These are phyloP conservation scores for Cadophora sp. DNA, from an alignment of 2,329 filamentous ascomycete genomes.

Conservation along the genomic window DNA sequence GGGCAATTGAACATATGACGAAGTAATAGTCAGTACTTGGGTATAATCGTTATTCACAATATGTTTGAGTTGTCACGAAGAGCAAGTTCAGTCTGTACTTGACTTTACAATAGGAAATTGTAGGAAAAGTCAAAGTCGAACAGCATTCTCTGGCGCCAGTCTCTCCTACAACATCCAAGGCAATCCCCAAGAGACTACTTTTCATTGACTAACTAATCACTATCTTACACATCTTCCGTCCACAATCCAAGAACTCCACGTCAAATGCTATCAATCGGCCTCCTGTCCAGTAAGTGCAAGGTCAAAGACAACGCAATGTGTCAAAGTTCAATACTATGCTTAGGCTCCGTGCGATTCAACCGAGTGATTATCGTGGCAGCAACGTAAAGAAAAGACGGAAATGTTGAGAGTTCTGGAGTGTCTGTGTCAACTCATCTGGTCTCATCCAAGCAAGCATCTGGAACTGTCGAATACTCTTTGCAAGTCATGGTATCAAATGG, in stretches of 20 bases:
- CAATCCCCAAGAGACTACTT: constrained; percentile 1
- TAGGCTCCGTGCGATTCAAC: constrained; percentile 7
- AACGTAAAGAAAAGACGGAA: neutral
- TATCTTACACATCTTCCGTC: constrained; percentile 33
- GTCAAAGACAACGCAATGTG: constrained; percentile 16
- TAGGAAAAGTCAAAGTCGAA: too few species aligned
- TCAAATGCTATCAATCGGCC: constrained; percentile 5
- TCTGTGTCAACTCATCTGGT: constrained; percentile 19
- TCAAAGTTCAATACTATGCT: constrained; percentile 17
- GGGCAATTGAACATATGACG: too few species aligned
- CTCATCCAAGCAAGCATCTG: constrained; percentile 7
- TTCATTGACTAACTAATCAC: constrained; percentile 23
- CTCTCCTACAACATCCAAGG: neutral
- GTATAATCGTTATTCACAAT: too few species aligned
- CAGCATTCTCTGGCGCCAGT: neutral
- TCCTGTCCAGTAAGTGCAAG: constrained; percentile 23
- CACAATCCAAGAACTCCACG: constrained; percentile 13
- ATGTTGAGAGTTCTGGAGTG: neutral
- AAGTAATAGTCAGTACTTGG: too few species aligned
- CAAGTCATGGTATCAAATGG: constrained; percentile 36
- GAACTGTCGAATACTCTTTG: constrained; percentile 18
- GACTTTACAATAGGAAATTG: too few species aligned
- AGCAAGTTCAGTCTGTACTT: too few species aligned
- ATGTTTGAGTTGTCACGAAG: too few species aligned
- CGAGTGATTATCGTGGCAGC: constrained; percentile 2